These are phyloP conservation scores for Musa beccarii DNA, from an alignment of 176 grass and related monocot genomes.

Conservation along the genomic window DNA sequence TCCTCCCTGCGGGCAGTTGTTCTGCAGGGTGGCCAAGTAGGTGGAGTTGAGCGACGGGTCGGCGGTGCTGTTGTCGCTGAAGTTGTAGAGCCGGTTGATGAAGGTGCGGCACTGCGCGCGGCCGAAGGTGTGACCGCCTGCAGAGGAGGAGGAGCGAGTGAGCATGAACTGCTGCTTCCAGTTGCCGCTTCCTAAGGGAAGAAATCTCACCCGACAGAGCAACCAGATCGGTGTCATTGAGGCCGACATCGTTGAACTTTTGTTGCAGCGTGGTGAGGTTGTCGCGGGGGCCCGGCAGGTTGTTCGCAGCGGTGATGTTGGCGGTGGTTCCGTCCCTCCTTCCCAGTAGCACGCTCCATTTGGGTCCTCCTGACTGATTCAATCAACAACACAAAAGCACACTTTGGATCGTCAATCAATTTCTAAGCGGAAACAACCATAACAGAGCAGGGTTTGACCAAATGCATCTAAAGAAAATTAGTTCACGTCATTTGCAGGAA, in stretches of 20 bases:
- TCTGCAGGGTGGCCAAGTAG: not conserved
- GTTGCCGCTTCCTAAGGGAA: not conserved
- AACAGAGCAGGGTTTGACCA: no score
- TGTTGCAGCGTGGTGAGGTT: not conserved
- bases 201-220: not conserved
- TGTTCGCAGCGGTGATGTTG: not conserved
- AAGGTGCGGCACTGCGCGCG: not conserved
- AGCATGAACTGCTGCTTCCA: no score
- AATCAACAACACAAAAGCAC: not conserved
- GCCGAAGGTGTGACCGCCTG: constrained; percentile 6
- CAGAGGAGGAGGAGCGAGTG: no score
- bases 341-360: not conserved
- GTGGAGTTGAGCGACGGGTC: not conserved
- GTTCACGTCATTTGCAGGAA: no score
- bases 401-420: no score
- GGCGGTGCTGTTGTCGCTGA: not conserved
- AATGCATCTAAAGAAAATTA: no score
- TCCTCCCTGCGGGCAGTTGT: not conserved
- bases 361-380: not conserved
- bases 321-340: constrained; percentile 1
- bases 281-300: not conserved
- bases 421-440: no score
- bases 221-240: not conserved
- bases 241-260: not conserved
- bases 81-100: not conserved